Percentiles rank a stretch among this genome's conserved stretches.
These are phyloP conservation scores for Rosa multiflora DNA, from an alignment of 306 rosid species.

Conservation along the genomic window DNA sequence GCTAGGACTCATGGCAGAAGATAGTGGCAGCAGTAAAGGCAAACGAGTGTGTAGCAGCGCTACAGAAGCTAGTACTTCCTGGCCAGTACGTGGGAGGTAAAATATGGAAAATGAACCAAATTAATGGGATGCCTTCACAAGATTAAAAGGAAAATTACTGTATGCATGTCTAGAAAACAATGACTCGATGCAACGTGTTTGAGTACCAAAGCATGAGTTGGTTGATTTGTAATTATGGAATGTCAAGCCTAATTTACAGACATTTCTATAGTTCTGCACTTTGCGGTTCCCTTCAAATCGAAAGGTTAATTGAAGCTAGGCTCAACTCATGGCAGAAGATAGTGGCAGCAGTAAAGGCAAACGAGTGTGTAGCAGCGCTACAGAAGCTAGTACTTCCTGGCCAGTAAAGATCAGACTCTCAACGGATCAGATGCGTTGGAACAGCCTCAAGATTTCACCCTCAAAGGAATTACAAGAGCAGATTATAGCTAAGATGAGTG, in stretches of 20 bases:
- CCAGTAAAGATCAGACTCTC: slow-evolving; percentile 48
- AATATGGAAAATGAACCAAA: not conserved
- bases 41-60: too few species aligned
- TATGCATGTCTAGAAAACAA: not conserved
- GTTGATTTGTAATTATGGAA: not conserved
- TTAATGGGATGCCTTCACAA: not conserved
- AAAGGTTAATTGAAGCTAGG: not conserved
- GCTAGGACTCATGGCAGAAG: too few species aligned
- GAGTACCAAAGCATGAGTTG: not conserved
- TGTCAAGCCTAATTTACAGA: not conserved
- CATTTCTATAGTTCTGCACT: not conserved
- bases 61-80: too few species aligned
- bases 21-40: too few species aligned
- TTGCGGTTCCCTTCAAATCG: not conserved
- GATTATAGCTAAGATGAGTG: slow-evolving; percentile 40
- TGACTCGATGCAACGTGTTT: not conserved
- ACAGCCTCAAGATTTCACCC: slow-evolving; percentile 45
- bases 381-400: slow-evolving; percentile 27
- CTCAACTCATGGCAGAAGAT: not conserved
- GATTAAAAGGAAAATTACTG: not conserved
- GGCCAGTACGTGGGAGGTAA: too few species aligned
- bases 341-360: not conserved
- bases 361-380: not conserved
- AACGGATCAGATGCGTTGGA: slow-evolving; percentile 33
- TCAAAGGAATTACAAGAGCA: slow-evolving; percentile 44